phyloP scores from a whole-genome alignment of 768 basidiomycete species.

The Scleroderma bovista region DNA sequence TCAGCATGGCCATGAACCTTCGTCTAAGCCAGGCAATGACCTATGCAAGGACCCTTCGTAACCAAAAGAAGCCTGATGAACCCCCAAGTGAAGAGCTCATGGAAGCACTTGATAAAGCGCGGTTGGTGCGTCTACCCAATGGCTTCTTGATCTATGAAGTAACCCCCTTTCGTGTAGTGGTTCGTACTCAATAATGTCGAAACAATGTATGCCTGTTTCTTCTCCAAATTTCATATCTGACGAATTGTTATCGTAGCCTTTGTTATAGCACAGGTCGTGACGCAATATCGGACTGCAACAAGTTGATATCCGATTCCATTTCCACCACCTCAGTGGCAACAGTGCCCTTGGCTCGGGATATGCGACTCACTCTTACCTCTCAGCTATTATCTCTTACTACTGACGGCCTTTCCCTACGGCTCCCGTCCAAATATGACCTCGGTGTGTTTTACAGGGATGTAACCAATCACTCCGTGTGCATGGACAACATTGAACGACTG shows the following conservation, averaged over 20 bases:
- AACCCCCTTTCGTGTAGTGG: conserved; percentile 29
- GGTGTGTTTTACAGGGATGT: conserved; percentile 32
- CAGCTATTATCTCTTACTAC: conserved; percentile 32
- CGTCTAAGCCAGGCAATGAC: conserved; percentile 34
- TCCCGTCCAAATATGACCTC: conserved; percentile 22
- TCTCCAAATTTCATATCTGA: neutral
- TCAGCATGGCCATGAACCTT: conserved; percentile 44
- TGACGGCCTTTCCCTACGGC: conserved; percentile 26
- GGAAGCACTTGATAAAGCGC: conserved; percentile 33
- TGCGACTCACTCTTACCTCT: conserved; percentile 33
- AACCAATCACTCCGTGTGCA: conserved; percentile 24
- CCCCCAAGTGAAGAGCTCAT: conserved; percentile 23
- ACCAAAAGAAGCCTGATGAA: conserved; percentile 23
- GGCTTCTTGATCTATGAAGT: conserved; percentile 7
- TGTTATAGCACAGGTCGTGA: conserved; percentile 39
- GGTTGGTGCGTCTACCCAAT: conserved; percentile 27
- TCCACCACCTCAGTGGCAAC: conserved; percentile 20
- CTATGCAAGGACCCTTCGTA: conserved; percentile 26
- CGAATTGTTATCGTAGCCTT: conserved; percentile 24
- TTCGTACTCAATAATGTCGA: conserved; percentile 34
- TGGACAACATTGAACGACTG: conserved; percentile 34
- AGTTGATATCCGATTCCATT: conserved; percentile 26
- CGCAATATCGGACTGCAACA: conserved; percentile 33
- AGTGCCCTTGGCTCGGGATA: conserved; percentile 24
- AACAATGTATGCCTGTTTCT: conserved; percentile 28